These are phyloP conservation scores for Phytophthora meadii DNA, from an alignment of 352 stramenopile genomes.

Conservation along the genomic window DNA sequence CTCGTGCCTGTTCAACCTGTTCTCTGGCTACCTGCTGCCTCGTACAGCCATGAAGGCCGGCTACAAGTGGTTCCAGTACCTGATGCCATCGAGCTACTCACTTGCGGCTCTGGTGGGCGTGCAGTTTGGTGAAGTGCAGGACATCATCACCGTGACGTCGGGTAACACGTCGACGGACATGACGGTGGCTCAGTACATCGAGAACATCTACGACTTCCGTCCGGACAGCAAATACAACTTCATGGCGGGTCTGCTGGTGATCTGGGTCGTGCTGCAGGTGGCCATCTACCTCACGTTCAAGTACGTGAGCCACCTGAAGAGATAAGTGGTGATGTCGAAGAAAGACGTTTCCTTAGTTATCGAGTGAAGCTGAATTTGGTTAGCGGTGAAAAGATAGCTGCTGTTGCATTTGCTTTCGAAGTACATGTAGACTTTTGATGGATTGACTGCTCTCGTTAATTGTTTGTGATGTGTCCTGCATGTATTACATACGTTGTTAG, in stretches of 20 bases:
- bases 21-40: constrained; percentile 60
- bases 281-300: constrained; percentile 74
- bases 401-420: constrained; percentile 14
- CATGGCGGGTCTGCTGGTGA: constrained; percentile 48
- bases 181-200: constrained; percentile 47
- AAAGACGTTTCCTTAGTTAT: constrained; percentile 5
- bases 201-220: constrained; percentile 56
- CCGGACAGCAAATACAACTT: constrained; percentile 55
- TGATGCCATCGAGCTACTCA: constrained; percentile 67
- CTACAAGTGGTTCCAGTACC: constrained; percentile 73
- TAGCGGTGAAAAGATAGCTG: constrained; percentile 24
- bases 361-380: constrained; percentile 1
- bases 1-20: constrained; percentile 72
- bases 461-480: neutral
- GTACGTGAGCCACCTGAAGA: constrained; percentile 79
- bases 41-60: constrained; percentile 50
- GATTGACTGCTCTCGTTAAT: neutral
- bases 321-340: constrained; percentile 39
- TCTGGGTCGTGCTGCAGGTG: constrained; percentile 57
- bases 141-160: constrained; percentile 24
- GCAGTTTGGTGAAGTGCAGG: constrained; percentile 41
- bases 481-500: no score
- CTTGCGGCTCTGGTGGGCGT: constrained; percentile 42
- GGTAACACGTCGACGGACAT: constrained; percentile 13
- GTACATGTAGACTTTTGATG: constrained; percentile 2